Conservation (phyloP, 306 rosid genomes). For the Purshia tridentata region DNA sequence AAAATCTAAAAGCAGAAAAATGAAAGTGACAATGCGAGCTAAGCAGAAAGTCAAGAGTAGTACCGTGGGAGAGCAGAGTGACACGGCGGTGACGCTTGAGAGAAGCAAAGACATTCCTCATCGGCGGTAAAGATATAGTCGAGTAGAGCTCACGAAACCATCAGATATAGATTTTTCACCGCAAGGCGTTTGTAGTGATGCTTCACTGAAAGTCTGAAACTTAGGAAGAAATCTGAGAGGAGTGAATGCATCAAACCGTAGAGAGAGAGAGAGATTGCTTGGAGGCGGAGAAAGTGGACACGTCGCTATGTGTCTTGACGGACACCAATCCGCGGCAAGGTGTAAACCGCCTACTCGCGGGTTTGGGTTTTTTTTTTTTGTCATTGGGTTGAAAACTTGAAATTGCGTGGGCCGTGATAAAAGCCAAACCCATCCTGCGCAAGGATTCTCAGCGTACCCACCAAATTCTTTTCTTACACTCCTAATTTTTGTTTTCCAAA, state of each 20-base stretch:
- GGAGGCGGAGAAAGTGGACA: conserved; percentile 42
- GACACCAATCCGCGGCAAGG: neutral
- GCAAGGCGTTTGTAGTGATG: conserved; percentile 40
- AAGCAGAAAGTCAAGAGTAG: neutral
- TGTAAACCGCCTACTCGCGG: neutral
- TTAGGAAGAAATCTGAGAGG: neutral
- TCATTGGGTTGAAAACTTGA: neutral
- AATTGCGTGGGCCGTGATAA: neutral
- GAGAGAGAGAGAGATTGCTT: conserved; percentile 8
- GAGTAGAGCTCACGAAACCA: conserved; percentile 24
- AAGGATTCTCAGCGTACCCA: too few species aligned
- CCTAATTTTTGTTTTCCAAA: too few species aligned
- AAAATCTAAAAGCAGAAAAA: neutral
- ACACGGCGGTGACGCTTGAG: conserved; percentile 52
- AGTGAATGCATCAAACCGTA: too few species aligned
- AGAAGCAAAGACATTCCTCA: conserved; percentile 72
- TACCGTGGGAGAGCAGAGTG: conserved; percentile 45
- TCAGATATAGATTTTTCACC: conserved; percentile 25
- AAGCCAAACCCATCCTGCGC: too few species aligned
- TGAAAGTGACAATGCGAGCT: neutral
- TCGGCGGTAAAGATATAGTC: conserved; percentile 35
- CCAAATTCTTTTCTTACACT: too few species aligned
- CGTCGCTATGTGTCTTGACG: conserved; percentile 30
- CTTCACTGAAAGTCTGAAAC: conserved; percentile 27
- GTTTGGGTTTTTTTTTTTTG: neutral